Conservation (phyloP, 2,329 filamentous ascomycete genomes). For the Ophiostoma triangulosporum region DNA sequence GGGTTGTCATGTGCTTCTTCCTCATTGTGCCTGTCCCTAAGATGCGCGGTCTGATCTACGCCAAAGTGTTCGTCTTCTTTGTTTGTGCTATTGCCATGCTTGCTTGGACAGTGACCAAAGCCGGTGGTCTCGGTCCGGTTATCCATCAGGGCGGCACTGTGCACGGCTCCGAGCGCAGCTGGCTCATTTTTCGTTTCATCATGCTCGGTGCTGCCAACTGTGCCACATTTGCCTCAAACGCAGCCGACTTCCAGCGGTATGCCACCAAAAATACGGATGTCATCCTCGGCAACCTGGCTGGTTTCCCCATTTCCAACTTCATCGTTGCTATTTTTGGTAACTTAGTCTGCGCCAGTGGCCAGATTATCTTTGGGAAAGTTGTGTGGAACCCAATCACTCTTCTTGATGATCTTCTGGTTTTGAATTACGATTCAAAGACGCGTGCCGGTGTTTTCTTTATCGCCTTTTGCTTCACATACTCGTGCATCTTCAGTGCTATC, state of each 20-base stretch:
- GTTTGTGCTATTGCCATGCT: constrained; percentile 9
- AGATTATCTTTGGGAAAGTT: constrained; percentile 8
- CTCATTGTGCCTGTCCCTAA: constrained; percentile 9
- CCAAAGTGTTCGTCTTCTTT: constrained; percentile 9
- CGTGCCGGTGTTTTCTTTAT: neutral
- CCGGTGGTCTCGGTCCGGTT: constrained; percentile 14
- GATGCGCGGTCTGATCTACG: constrained; percentile 10
- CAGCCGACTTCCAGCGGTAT: constrained; percentile 31
- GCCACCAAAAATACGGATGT: constrained; percentile 26
- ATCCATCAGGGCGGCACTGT: constrained; percentile 18
- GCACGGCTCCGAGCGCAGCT: constrained; percentile 21
- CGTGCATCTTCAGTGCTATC: constrained; percentile 5
- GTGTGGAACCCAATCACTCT: neutral
- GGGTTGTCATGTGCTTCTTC: constrained; percentile 17
- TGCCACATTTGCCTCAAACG: constrained; percentile 26
- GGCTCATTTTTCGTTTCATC: constrained; percentile 26
- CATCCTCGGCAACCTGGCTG: constrained; percentile 26
- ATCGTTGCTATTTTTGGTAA: constrained; percentile 26
- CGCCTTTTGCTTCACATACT: constrained; percentile 1
- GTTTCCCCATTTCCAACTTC: constrained; percentile 27
- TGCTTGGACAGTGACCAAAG: constrained; percentile 6
- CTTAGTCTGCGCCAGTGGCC: constrained; percentile 8
- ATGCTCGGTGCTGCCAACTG: constrained; percentile 23
- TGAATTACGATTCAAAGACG: neutral
- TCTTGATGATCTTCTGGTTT: neutral